A percentile compares a stretch with the other conserved stretches of the same genome.
phyloP scores from a whole-genome alignment of 306 rosid species.

The Parietaria judaica region DNA sequence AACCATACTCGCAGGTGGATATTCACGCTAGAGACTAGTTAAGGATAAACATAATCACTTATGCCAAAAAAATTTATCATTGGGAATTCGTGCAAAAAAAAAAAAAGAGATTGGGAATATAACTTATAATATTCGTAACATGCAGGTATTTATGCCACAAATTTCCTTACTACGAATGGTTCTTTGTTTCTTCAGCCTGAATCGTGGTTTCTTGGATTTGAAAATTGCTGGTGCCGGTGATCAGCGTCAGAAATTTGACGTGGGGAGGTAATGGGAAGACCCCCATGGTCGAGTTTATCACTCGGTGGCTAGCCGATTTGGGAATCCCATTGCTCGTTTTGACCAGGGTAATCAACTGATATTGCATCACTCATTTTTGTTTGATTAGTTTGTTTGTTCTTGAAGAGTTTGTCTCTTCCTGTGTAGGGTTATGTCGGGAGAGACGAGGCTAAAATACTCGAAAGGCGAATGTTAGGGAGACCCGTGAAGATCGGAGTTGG shows the following conservation, averaged over 20 bases:
- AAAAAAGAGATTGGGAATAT: too few relatives aligned
- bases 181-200: too few relatives aligned
- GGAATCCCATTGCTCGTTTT: constrained; percentile 71
- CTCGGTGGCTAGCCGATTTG: constrained; percentile 42
- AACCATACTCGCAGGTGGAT: too few relatives aligned
- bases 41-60: too few relatives aligned
- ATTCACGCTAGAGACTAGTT: too few relatives aligned
- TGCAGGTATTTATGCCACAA: too few relatives aligned
- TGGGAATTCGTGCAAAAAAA: too few relatives aligned
- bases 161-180: too few relatives aligned
- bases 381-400: background rate
- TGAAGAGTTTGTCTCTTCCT: background rate
- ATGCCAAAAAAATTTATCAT: too few relatives aligned
- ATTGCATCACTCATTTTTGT: background rate
- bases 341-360: constrained; percentile 77
- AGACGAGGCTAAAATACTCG: constrained; percentile 86
- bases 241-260: constrained; percentile 83
- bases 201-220: background rate
- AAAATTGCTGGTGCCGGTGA: constrained; percentile 58
- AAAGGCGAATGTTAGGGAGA: constrained; percentile 63
- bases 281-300: constrained; percentile 85
- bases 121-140: too few relatives aligned
- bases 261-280: constrained; percentile 99
- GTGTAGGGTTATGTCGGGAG: constrained; percentile 91
- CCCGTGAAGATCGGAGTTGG: constrained; percentile 66